Conservation (phyloP, 495 filamentous ascomycete species). For the Friedmanniomyces simplex region DNA sequence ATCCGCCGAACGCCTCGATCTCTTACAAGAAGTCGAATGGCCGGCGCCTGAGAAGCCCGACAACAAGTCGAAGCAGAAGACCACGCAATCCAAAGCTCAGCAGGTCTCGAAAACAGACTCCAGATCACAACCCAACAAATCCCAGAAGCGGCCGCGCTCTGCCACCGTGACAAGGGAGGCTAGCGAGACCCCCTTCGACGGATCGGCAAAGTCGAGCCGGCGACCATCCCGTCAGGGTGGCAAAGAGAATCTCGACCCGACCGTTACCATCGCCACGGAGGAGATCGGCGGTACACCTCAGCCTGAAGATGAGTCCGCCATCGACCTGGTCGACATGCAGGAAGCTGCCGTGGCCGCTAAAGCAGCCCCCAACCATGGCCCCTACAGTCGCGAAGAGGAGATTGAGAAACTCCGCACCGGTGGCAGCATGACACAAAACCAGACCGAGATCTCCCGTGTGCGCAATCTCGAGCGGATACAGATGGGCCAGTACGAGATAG, state of each 20-base stretch:
- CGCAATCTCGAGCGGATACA: constrained; percentile 86
- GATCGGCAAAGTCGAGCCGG: constrained; percentile 8
- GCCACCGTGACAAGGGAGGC: constrained; percentile 41
- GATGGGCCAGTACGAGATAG: constrained; percentile 83
- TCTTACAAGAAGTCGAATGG: constrained; percentile 68
- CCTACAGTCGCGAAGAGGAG: constrained; percentile 79
- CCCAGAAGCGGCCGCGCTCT: constrained; percentile 45
- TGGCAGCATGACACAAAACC: constrained; percentile 97
- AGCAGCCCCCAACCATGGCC: constrained; percentile 36
- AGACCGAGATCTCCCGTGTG: constrained; percentile 90
- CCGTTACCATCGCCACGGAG: constrained; percentile 40
- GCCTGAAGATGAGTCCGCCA: constrained; percentile 46
- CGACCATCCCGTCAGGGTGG: constrained; percentile 50
- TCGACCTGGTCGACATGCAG: constrained; percentile 54
- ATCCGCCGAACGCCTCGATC: constrained; percentile 65
- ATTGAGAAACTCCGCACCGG: constrained; percentile 89
- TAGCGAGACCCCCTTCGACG: constrained; percentile 46
- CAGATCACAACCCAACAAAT: constrained; percentile 31
- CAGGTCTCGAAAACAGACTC: constrained; percentile 20
- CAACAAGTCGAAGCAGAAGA: constrained; percentile 46
- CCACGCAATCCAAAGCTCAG: constrained; percentile 25
- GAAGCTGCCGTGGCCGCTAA: constrained; percentile 47
- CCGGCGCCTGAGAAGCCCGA: constrained; percentile 59
- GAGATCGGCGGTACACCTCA: constrained; percentile 43
- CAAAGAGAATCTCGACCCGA: constrained; percentile 51